Percentiles rank a stretch among this genome's conserved stretches.
Evolutionary conservation across 495 filamentous ascomycete genomes (phyloP).

Genomic region (Aspergillus avenaceus): DNA sequence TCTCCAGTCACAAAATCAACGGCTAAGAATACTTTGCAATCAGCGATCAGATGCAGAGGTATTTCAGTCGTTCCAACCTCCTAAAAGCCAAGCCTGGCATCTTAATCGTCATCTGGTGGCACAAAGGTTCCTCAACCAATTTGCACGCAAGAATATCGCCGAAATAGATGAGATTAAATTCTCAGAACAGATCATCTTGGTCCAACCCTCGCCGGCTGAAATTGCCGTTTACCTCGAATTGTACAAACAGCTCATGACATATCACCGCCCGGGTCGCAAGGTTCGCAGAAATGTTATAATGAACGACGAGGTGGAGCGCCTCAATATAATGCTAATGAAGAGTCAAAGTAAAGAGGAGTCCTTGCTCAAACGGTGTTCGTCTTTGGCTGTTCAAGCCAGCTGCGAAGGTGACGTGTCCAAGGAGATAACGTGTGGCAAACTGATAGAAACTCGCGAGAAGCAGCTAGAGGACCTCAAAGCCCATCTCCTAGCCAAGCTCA

Average conservation of each 20-base stretch:
- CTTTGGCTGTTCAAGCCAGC: slow-evolving; percentile 14
- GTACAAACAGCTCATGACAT: slow-evolving; percentile 37
- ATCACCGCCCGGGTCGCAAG: slow-evolving; percentile 36
- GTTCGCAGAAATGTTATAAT: slow-evolving; percentile 25
- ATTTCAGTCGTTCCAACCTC: slow-evolving; percentile 41
- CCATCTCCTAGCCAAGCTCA: slow-evolving; percentile 22
- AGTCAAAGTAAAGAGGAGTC: slow-evolving; percentile 41
- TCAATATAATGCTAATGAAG: slow-evolving; percentile 39
- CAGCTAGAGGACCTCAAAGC: slow-evolving; percentile 27
- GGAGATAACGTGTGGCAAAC: slow-evolving; percentile 12
- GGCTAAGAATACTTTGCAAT: slow-evolving; percentile 19
- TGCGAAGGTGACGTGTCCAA: slow-evolving; percentile 14
- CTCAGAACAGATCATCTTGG: slow-evolving; percentile 31
- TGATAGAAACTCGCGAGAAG: slow-evolving; percentile 19
- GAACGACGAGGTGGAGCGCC: slow-evolving; percentile 33
- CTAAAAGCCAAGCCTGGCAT: slow-evolving; percentile 50
- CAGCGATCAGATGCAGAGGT: slow-evolving; percentile 38
- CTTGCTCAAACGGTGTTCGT: slow-evolving; percentile 44
- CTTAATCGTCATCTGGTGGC: slow-evolving; percentile 42
- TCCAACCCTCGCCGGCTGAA: slow-evolving; percentile 38
- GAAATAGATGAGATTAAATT: slow-evolving; percentile 42
- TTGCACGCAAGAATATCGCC: slow-evolving; percentile 49
- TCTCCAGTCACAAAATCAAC: slow-evolving; percentile 27
- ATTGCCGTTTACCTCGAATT: slow-evolving; percentile 44
- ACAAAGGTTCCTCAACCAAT: slow-evolving; percentile 50